phyloP scores from a whole-genome alignment of 1,284 basidiomycete genomes.

The Puccinia polysora region DNA sequence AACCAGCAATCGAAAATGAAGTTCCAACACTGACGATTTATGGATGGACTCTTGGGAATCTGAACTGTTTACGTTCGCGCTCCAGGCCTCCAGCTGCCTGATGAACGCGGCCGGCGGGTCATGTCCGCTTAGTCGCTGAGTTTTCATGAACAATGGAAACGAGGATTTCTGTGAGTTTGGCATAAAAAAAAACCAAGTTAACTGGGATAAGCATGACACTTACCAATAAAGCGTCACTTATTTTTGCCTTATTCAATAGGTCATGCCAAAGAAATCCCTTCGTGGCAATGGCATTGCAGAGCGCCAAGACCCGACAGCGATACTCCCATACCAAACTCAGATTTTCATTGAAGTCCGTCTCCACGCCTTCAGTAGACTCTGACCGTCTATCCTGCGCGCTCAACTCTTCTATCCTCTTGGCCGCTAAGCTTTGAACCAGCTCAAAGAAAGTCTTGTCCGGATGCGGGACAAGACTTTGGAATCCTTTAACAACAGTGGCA shows the following conservation, averaged over 20 bases:
- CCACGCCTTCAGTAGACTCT: constrained; percentile 54
- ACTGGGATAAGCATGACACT: constrained; percentile 72
- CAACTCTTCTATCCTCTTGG: constrained; percentile 50
- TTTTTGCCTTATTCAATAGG: constrained; percentile 2
- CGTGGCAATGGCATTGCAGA: constrained; percentile 41
- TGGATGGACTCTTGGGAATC: not conserved
- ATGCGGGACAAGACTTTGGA: constrained; percentile 8
- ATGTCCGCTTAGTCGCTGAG: constrained; percentile 44
- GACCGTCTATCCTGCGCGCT: not conserved
- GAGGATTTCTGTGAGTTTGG: constrained; percentile 48
- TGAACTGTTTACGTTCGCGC: constrained; percentile 8
- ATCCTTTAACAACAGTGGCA: constrained; percentile 60
- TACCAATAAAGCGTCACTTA: not conserved
- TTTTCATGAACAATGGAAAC: constrained; percentile 2
- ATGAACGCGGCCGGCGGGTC: constrained; percentile 3
- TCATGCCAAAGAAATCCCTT: constrained; percentile 11
- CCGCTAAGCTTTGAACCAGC: constrained; percentile 64
- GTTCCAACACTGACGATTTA: not conserved
- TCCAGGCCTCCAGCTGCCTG: constrained; percentile 16
- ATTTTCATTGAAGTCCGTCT: constrained; percentile 57
- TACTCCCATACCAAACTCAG: constrained; percentile 68
- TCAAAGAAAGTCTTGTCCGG: constrained; percentile 63
- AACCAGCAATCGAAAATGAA: not conserved
- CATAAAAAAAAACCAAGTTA: constrained; percentile 60
- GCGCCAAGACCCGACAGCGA: constrained; percentile 66